Evolutionary conservation across 1,139 yeast species (phyloP), one percentile per base, ranked within the genome.

Genomic region (Blastobotrys capitulatus): DNA sequence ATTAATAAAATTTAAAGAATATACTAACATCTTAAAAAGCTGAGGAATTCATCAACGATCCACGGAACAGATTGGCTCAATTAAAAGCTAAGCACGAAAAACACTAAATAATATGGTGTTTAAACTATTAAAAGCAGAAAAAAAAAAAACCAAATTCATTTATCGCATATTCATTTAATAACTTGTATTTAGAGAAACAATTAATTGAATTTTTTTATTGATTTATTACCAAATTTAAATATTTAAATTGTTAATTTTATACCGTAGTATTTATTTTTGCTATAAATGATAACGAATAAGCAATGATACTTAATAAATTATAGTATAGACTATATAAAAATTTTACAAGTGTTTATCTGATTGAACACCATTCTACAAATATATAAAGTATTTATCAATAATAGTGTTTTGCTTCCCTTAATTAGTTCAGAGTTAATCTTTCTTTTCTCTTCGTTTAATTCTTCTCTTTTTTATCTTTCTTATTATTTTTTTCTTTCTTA

Each of bases 21-120:
- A 15, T 34, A 13, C 46, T 38, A 44, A 44, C 48, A 31, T 8
- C 3, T 13, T n/a, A n/a, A 6, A n/a, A 36, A 60, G 63, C 67
- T 51, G 73, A 73, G 51, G 86, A 82, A 69, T 82, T 78, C 74
- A 75, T 78, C 71, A 82, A 83, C 70, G 88, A 83, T 70, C 89
- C 89, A 71, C 81, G 87, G 73, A 81, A 83, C 74, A 89, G 16
- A 64, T 69, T 10, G 67, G 76, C 41, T 50, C 56, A 27, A 34
- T 52, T 48, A 34, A 49, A 51, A 44, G 49, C 48, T 26, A 51
- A 51, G 50, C 54, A 51, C 52, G 50, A 46, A 36, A 44, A 49
- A 47, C 52, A 51, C 47, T 48, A 47, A 48, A 42, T 36, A 27
- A 15, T 25, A 7, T 22, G 27, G 25, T 22, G 25, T 25, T 40